Evolutionary conservation across 192 early-diverging fungal species (phyloP).

Genomic region (Mortierella hygrophila): DNA sequence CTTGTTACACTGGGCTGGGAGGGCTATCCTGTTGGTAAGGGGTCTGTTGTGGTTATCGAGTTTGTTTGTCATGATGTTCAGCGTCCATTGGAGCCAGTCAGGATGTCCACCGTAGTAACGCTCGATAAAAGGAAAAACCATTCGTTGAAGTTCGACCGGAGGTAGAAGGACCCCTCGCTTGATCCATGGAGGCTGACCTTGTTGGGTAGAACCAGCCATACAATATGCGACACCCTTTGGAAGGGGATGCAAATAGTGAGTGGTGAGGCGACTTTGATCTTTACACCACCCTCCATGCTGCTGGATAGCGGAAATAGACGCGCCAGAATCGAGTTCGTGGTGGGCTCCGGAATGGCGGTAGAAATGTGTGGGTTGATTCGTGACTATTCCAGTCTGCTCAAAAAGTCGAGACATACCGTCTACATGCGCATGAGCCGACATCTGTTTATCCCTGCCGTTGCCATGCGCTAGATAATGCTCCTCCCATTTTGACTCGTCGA

Average conservation of each 20-base stretch:
- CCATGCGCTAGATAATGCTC: not conserved
- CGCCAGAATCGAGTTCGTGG: not conserved
- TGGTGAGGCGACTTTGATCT: not conserved
- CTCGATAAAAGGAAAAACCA: not conserved
- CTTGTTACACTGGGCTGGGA: not conserved
- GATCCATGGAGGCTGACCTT: not conserved
- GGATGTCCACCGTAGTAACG: not conserved
- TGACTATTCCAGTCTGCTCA: not conserved
- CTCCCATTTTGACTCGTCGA: no score
- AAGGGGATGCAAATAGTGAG: conserved; percentile 8
- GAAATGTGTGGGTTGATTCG: not conserved
- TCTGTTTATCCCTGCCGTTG: not conserved
- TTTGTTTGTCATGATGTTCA: not conserved
- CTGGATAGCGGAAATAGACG: not conserved
- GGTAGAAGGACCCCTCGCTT: not conserved
- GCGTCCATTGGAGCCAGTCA: not conserved
- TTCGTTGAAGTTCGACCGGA: not conserved
- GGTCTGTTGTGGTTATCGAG: no score
- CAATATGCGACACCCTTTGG: not conserved
- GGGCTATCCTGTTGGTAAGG: not conserved
- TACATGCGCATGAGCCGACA: not conserved
- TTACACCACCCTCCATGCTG: not conserved
- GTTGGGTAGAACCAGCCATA: not conserved
- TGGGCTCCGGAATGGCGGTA: not conserved
- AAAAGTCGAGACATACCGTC: not conserved